phyloP scores from a whole-genome alignment of 2,329 filamentous ascomycete genomes.

The Alternaria incomplexa region DNA sequence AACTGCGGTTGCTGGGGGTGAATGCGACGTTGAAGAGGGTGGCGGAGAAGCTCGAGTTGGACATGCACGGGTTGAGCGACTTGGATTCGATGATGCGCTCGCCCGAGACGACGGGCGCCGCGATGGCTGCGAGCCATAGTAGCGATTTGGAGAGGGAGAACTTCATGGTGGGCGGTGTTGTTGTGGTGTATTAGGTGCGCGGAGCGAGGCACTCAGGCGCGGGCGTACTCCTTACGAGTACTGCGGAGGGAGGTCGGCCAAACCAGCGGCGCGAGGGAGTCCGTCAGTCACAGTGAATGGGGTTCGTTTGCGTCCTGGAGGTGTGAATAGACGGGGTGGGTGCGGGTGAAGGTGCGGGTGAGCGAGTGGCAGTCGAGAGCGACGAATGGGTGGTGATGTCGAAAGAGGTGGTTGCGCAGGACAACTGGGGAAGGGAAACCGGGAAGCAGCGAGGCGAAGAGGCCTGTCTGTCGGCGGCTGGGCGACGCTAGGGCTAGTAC shows the following conservation, averaged over 20 bases:
- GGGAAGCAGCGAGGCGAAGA: conserved; percentile 37
- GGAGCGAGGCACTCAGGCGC: conserved; percentile 19
- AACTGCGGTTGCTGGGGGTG: conserved; percentile 74
- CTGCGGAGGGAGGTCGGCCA: conserved; percentile 35
- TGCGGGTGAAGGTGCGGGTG: conserved; percentile 19
- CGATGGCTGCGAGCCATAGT: conserved; percentile 43
- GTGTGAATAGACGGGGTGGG: conserved; percentile 3
- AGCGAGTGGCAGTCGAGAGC: conserved; percentile 34
- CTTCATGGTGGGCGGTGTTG: conserved; percentile 38
- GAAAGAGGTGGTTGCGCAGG: conserved; percentile 27
- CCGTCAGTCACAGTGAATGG: conserved; percentile 8
- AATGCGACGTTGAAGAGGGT: conserved; percentile 86
- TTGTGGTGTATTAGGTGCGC: conserved; percentile 14
- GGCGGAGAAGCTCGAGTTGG: conserved; percentile 85
- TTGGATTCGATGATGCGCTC: conserved; percentile 71
- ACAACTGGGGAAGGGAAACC: conserved; percentile 36
- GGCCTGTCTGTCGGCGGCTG: conserved; percentile 16
- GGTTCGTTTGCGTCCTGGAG: conserved; percentile 9
- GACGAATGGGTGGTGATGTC: conserved; percentile 28
- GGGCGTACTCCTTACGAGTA: conserved; percentile 39
- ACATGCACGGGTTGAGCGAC: conserved; percentile 84
- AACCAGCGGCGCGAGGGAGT: conserved; percentile 40
- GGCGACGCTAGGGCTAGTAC: conserved; percentile 27
- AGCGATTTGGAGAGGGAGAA: conserved; percentile 42
- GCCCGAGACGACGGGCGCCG: conserved; percentile 61